phyloP scores from a whole-genome alignment of 352 stramenopile species.

The Globisporangium iwayamae region DNA sequence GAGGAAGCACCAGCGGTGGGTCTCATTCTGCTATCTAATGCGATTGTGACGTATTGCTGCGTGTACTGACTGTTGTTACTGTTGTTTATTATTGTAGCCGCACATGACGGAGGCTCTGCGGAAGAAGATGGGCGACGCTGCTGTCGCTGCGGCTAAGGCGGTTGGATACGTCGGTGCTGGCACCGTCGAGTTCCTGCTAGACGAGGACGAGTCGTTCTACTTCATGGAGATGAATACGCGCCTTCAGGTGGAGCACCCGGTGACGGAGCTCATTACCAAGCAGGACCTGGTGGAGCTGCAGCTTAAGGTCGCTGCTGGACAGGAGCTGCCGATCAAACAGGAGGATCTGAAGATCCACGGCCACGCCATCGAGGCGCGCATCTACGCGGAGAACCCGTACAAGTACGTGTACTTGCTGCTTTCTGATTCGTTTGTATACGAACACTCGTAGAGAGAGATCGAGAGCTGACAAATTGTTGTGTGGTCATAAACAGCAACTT shows the following conservation, averaged over 20 bases:
- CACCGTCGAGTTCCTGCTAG: slow-evolving; percentile 93
- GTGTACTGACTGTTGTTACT: neutral
- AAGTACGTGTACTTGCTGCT: slow-evolving; percentile 39
- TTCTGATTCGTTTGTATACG: neutral
- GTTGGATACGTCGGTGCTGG: slow-evolving; percentile 91
- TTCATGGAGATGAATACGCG: slow-evolving; percentile 98
- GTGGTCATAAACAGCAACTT: slow-evolving; percentile 61
- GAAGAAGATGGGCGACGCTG: slow-evolving; percentile 87
- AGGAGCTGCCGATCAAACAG: slow-evolving; percentile 88
- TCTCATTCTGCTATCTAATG: slow-evolving; percentile 11
- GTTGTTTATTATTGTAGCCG: slow-evolving; percentile 29
- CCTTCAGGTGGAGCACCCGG: slow-evolving; percentile 92
- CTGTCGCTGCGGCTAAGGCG: slow-evolving; percentile 85
- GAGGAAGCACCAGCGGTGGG: slow-evolving; percentile 90
- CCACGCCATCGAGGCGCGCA: slow-evolving; percentile 91
- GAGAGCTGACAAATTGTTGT: slow-evolving; percentile 2
- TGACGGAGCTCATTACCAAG: slow-evolving; percentile 90
- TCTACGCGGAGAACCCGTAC: slow-evolving; percentile 94
- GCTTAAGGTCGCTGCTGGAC: slow-evolving; percentile 90
- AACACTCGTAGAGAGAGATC: neutral
- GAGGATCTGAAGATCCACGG: slow-evolving; percentile 85
- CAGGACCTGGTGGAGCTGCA: slow-evolving; percentile 93
- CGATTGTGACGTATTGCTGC: neutral
- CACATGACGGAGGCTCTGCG: slow-evolving; percentile 79
- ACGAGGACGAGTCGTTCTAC: slow-evolving; percentile 91